These are phyloP conservation scores for Ajuga reptans DNA, from an alignment of 305 asterid genomes.

Conservation along the genomic window DNA sequence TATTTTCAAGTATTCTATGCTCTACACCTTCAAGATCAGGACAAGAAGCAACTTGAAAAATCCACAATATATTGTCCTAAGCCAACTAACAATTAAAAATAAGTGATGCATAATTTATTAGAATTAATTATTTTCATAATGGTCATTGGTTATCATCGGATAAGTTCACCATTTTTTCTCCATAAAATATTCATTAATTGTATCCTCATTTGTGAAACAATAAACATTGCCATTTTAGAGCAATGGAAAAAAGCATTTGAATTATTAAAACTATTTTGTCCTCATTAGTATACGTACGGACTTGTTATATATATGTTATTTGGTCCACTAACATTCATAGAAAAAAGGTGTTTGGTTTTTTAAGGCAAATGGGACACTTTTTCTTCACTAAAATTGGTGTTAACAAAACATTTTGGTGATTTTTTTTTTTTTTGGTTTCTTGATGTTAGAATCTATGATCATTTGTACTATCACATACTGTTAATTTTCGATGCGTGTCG, in stretches of 20 bases:
- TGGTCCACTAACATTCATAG: slow-evolving; percentile 40
- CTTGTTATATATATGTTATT: slow-evolving; percentile 12
- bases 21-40: no score
- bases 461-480: neutral
- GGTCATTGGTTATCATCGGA: no score
- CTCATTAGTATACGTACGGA: slow-evolving; percentile 6
- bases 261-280: slow-evolving; percentile 24
- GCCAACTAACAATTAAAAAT: no score
- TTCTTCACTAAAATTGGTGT: slow-evolving; percentile 20
- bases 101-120: no score
- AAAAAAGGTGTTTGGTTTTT: slow-evolving; percentile 37
- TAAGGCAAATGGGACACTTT: slow-evolving; percentile 21
- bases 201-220: neutral
- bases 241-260: slow-evolving; percentile 19
- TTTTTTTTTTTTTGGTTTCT: slow-evolving; percentile 4
- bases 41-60: no score
- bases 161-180: no score
- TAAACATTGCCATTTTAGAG: slow-evolving; percentile 22
- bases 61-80: no score
- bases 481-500: slow-evolving; percentile 9
- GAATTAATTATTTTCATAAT: no score
- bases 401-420: slow-evolving; percentile 24
- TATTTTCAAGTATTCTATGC: no score
- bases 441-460: neutral
- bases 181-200: neutral